Conservation (phyloP, 805 yeast species). For the Clavispora fructus region DNA sequence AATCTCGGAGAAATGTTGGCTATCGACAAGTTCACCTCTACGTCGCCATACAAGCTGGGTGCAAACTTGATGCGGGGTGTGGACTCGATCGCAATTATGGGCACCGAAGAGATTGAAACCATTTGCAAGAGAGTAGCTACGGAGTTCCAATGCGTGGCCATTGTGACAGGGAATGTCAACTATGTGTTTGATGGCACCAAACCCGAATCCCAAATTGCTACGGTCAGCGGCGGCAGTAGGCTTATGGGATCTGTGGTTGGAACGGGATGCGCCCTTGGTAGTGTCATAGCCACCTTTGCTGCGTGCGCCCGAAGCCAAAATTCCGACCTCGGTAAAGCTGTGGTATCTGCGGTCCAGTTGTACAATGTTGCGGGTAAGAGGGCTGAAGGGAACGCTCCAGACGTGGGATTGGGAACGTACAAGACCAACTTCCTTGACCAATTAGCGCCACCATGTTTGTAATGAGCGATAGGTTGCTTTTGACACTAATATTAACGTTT, state of each 20-base stretch:
- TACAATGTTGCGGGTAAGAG: slow-evolving; percentile 59
- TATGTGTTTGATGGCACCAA: slow-evolving; percentile 18
- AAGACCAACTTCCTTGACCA: slow-evolving; percentile 42
- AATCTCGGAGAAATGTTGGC: slow-evolving; percentile 81
- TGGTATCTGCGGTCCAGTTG: slow-evolving; percentile 47
- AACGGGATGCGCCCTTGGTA: slow-evolving; percentile 78
- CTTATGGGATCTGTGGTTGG: slow-evolving; percentile 72
- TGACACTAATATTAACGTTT: too few relatives aligned
- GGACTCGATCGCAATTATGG: slow-evolving; percentile 39
- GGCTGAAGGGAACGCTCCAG: slow-evolving; percentile 35
- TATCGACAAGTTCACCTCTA: slow-evolving; percentile 33
- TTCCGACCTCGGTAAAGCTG: slow-evolving; percentile 37
- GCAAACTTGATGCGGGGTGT: slow-evolving; percentile 60
- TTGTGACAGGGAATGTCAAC: slow-evolving; percentile 56
- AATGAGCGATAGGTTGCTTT: too few relatives aligned
- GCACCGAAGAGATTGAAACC: slow-evolving; percentile 27
- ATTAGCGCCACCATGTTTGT: slow-evolving; percentile 7
- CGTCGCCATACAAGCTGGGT: slow-evolving; percentile 2
- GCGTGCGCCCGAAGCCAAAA: slow-evolving; percentile 25
- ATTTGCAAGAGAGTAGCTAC: slow-evolving; percentile 44
- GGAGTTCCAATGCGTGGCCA: slow-evolving; percentile 54
- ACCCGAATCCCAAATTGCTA: slow-evolving; percentile 13
- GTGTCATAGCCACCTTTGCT: slow-evolving; percentile 56
- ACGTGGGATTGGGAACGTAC: slow-evolving; percentile 53
- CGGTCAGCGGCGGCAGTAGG: slow-evolving; percentile 52